phyloP scores from a whole-genome alignment of 305 asterid genomes.

The Petunia hybrid region DNA sequence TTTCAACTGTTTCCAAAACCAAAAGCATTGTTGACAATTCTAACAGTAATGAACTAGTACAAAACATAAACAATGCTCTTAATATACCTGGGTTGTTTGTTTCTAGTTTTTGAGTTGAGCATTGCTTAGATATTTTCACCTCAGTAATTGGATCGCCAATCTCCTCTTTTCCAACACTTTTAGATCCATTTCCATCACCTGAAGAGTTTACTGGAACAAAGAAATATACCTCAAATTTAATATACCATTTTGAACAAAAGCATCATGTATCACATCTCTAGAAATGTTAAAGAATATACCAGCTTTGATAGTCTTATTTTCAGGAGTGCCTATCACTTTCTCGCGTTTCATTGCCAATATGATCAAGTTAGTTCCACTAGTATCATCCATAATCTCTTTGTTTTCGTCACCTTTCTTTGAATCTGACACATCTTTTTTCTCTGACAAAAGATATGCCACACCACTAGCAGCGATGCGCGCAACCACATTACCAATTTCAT shows the following conservation, averaged over 20 bases:
- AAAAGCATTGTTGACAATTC: background rate
- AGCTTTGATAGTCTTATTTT: background rate
- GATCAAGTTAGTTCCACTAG: background rate
- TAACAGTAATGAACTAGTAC: background rate
- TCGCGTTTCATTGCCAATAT: constrained; percentile 28
- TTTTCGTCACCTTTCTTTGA: constrained; percentile 18
- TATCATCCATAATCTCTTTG: constrained; percentile 36
- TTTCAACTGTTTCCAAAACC: background rate
- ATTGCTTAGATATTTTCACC: background rate
- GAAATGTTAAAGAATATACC: background rate
- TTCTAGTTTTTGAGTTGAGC: background rate
- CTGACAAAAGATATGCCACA: constrained; percentile 15
- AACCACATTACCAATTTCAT: constrained; percentile 28
- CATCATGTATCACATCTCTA: background rate
- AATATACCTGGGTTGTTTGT: background rate
- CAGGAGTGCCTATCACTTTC: background rate
- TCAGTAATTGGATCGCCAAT: background rate
- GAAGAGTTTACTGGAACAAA: background rate
- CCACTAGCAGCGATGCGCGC: background rate
- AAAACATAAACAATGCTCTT: background rate
- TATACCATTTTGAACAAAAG: background rate
- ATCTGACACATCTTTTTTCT: constrained; percentile 4
- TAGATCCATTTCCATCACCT: no score
- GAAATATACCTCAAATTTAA: no score
- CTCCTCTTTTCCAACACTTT: background rate